phyloP scores from a whole-genome alignment of 1,284 basidiomycete genomes.

The Pulveroboletus sp. region DNA sequence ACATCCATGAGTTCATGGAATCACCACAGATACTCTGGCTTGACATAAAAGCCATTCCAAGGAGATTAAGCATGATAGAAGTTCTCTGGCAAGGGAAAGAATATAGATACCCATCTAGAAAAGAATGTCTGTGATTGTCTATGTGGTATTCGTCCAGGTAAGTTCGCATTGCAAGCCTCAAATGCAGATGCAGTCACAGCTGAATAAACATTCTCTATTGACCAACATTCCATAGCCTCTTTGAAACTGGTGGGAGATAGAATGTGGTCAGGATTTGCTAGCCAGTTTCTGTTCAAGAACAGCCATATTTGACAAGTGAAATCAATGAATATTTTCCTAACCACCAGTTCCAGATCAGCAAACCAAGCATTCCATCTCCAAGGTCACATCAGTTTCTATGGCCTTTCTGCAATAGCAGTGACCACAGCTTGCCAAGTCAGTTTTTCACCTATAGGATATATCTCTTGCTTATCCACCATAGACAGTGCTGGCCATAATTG shows the following conservation, averaged over 20 bases:
- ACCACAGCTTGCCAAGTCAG: too few relatives aligned
- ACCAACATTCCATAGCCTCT: neutral
- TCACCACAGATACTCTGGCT: too few relatives aligned
- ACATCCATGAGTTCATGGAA: too few relatives aligned
- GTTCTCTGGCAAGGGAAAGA: neutral
- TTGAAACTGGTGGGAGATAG: neutral
- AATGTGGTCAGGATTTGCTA: too few relatives aligned
- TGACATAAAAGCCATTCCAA: neutral
- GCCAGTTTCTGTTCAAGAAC: too few relatives aligned
- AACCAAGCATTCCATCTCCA: neutral
- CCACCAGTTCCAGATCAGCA: neutral
- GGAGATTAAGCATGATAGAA: neutral
- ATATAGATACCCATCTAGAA: neutral
- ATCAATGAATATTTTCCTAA: neutral
- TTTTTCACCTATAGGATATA: too few relatives aligned
- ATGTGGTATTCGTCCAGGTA: neutral
- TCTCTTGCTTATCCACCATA: neutral
- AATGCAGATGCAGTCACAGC: neutral
- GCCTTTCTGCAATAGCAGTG: neutral
- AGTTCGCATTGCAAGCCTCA: neutral
- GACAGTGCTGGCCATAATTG: too few relatives aligned
- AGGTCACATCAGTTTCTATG: neutral
- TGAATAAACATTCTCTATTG: neutral
- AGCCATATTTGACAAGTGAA: neutral
- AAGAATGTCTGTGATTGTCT: neutral